Evolutionary conservation across 2,329 filamentous ascomycete genomes (phyloP), one percentile per base, ranked within the genome.

Genomic region (Talaromyces sp.): DNA sequence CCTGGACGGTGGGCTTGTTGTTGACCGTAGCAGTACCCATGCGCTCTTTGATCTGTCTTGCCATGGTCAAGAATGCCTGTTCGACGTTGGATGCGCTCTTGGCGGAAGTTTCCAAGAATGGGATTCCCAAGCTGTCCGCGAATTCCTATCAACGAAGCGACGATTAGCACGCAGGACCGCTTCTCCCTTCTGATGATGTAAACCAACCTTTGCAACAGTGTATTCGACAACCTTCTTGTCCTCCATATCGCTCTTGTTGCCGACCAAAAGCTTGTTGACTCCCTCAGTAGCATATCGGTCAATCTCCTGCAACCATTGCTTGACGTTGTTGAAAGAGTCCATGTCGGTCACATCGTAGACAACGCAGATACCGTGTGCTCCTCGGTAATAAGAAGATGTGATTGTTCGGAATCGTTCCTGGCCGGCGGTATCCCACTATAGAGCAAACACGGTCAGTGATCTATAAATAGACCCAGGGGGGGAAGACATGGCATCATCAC

Each of bases 201-300:
- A 25, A 70, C 83, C 61, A 81, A 97, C 94, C 90, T 99, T 99
- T 68, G 94, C 94, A 67, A 97, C 94, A 64, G 91, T 96, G 85
- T 99, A 99, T 78, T 99, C 94, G 63, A 99, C 94, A 40, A 97
- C 94, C 84, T 97, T 99, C 89, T 99, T 99, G 81, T 99, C 94
- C 61, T 93, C 87, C 91, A 99, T 97, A 89, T 99, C 94, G 80
- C 91, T 96, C 89, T 99, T 99, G 89, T 99, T 99, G 73, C 94
- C 94, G 63, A 99, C 93, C 62, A 99, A 87, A 66, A 99, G 84
- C 85, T 99, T 99, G 86, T 99, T 99, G 73, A 99, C 94, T 65
- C 94, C 94, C 80, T 99, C 94, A 67, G 94, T 99, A 69, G 94
- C 94, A 73, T 99, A 97, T 76, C 94, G 88, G 81, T 99, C 94